Conservation (phyloP, 2,329 filamentous ascomycete genomes). For the Cladorrhinum sp. region DNA sequence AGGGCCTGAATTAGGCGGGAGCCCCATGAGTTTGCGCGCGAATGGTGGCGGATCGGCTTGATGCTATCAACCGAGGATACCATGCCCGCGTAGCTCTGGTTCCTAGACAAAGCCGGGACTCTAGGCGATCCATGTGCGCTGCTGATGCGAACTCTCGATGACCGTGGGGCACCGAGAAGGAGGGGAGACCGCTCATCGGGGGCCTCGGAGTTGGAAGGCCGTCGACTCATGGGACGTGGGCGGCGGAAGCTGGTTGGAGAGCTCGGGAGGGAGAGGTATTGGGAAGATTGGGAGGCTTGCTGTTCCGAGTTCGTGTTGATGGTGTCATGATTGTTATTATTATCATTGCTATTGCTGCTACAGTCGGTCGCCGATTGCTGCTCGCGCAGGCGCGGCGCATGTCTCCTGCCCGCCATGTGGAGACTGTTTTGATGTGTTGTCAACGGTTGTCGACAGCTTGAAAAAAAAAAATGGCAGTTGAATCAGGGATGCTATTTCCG, state of each 20-base stretch:
- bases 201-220: conserved; percentile 21
- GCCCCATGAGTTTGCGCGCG: conserved; percentile 56
- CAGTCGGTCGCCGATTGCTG: neutral
- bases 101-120: conserved; percentile 28
- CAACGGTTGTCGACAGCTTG: neutral
- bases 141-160: conserved; percentile 28
- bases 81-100: conserved; percentile 32
- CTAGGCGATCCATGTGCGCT: conserved; percentile 28
- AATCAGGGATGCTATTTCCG: neutral
- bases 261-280: conserved; percentile 30
- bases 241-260: conserved; percentile 32
- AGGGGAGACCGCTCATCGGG: conserved; percentile 34
- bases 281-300: conserved; percentile 9
- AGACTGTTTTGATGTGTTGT: conserved; percentile 2
- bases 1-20: conserved; percentile 62
- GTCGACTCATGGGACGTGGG: conserved; percentile 22
- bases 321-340: neutral
- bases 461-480: no score
- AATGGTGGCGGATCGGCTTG: conserved; percentile 48
- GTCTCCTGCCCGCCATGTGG: conserved; percentile 24
- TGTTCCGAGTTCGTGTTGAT: neutral
- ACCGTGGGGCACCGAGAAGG: conserved; percentile 23
- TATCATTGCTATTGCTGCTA: conserved; percentile 6
- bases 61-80: conserved; percentile 34
- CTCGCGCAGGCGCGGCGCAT: conserved; percentile 24